Evolutionary conservation across 2,329 filamentous ascomycete species (phyloP), one percentile per base, ranked within the genome.

Genomic region (Beauveria scarabaeidicola): DNA sequence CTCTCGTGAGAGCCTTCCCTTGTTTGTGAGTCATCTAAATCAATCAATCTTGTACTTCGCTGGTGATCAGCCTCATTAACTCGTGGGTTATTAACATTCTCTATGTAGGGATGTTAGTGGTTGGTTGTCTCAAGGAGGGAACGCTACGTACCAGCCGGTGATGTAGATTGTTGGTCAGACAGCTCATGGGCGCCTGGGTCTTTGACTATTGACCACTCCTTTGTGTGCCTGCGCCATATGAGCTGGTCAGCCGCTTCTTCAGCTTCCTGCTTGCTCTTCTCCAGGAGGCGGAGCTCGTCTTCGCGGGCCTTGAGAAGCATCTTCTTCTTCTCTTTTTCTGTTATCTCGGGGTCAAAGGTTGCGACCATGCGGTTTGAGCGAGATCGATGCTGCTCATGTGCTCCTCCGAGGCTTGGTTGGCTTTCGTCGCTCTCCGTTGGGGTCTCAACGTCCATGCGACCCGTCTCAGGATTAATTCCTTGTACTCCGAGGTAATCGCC

Each of bases 401-500:
- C 70, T 66, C 50, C 66, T 8, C 11, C 29, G 7, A 13, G 8
- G n/a, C 25, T 44, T 25, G 44, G 51, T 5, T 68, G 70, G 60
- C 74, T 75, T 29, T 73, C 72, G 1, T 77, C 78, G 61, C 77
- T 81, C 15, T 74, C 73, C 3, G 78, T 78, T 8, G 78, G 77
- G 4, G 78, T 81, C 41, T 82, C 70, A 15, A 79, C 68, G 60
- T 83, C 78, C 52, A 78, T 75, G 62, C 78, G 72, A 5, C 83
- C 81, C 0, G 83, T 84, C 46, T 75, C 70, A 0, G 82, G 82
- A 64, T 85, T 84, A 57, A 81, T 73, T 3, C 82, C 82, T 61
- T 83, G 81, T 1, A 84, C 79, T 2, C 81, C 82, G 0, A 85
- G 74, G 65, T 78, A 85, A 66, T 86, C 82, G 5, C 81, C 81